Conservation (phyloP, 208 protist species). For the Spongospora subterranea region DNA sequence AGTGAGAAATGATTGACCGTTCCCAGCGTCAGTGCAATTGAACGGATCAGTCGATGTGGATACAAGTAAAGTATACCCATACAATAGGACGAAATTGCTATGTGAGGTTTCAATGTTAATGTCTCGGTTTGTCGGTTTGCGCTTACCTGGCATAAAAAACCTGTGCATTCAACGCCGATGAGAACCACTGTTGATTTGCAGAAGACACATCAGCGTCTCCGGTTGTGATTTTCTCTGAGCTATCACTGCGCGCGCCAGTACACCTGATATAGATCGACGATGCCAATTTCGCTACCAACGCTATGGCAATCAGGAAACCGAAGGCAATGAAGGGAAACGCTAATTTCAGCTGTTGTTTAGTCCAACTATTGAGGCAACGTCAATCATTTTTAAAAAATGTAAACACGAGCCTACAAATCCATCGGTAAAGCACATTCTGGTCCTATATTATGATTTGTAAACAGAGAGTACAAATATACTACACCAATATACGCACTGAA, state of each 20-base stretch:
- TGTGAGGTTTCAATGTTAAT: neutral
- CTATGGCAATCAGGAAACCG: neutral
- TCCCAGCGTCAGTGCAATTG: neutral
- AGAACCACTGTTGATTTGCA: neutral
- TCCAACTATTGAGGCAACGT: neutral
- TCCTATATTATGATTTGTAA: neutral
- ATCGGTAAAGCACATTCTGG: constrained; percentile 20
- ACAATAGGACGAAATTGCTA: constrained; percentile 15
- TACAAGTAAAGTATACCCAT: constrained; percentile 47
- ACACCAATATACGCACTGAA: neutral
- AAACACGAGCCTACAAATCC: neutral
- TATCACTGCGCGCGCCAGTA: neutral
- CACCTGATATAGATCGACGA: neutral
- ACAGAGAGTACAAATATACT: neutral
- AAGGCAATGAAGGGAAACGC: constrained; percentile 1
- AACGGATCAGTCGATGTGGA: neutral
- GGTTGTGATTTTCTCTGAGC: neutral
- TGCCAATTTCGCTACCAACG: neutral
- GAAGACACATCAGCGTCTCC: neutral
- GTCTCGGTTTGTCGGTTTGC: neutral
- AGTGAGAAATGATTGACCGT: neutral
- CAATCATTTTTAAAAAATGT: neutral
- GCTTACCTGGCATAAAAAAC: constrained; percentile 20
- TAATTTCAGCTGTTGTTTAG: constrained; percentile 32
- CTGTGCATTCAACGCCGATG: neutral